A percentile compares a stretch with the other conserved stretches of the same genome.
Conservation (phyloP, 768 basidiomycete genomes). For the Pulveroboletus frians region DNA sequence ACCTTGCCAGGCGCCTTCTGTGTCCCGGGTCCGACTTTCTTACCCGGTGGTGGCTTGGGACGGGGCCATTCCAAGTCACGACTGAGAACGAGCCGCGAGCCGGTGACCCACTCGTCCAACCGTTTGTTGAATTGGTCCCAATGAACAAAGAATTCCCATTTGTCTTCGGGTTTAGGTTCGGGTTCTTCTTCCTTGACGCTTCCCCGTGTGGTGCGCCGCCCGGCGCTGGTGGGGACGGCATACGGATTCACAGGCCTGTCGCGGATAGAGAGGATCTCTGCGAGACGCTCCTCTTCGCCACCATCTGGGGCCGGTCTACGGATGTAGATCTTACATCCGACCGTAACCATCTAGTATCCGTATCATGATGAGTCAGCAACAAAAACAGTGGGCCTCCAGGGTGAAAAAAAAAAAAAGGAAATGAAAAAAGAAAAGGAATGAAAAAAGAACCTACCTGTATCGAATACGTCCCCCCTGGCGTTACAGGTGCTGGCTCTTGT, state of each 20-base stretch:
- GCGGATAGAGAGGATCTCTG: slow-evolving; percentile 93
- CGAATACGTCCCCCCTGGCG: slow-evolving; percentile 69
- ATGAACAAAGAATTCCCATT: slow-evolving; percentile 94
- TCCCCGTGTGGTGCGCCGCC: slow-evolving; percentile 38
- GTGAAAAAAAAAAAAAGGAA: slow-evolving; percentile 24
- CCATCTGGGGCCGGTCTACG: slow-evolving; percentile 73
- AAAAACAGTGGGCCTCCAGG: slow-evolving; percentile 13
- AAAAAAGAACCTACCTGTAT: slow-evolving; percentile 53
- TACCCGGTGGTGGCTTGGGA: slow-evolving; percentile 61
- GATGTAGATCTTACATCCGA: slow-evolving; percentile 95
- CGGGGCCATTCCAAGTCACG: slow-evolving; percentile 95
- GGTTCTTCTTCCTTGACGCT: slow-evolving; percentile 43
- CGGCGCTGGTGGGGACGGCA: slow-evolving; percentile 24
- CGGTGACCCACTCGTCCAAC: slow-evolving; percentile 94
- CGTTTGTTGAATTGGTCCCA: slow-evolving; percentile 99
- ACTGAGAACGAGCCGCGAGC: slow-evolving; percentile 75
- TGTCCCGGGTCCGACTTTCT: slow-evolving; percentile 43
- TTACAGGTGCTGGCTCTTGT: slow-evolving; percentile 56
- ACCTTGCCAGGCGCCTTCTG: slow-evolving; percentile 62
- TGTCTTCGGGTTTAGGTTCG: slow-evolving; percentile 61
- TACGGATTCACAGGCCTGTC: slow-evolving; percentile 72
- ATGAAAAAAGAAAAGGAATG: slow-evolving; percentile 16
- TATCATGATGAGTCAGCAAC: slow-evolving; percentile 34
- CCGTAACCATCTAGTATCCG: slow-evolving; percentile 62
- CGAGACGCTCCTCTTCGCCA: slow-evolving; percentile 81